phyloP scores from a whole-genome alignment of 352 stramenopile genomes.

The Plasmopara muralis region DNA sequence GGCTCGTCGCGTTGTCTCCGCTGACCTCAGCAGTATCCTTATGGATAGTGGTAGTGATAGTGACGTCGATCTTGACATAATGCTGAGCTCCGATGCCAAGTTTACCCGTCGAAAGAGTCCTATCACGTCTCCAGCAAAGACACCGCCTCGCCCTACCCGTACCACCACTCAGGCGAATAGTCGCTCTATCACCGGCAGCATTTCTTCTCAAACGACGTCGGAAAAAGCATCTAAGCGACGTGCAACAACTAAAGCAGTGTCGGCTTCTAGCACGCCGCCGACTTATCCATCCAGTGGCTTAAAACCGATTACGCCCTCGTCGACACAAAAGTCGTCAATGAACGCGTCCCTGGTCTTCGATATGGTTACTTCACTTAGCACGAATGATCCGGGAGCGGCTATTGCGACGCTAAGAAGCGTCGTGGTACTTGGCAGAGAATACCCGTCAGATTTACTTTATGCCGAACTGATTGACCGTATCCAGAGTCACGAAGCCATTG shows the following conservation, averaged over 20 bases:
- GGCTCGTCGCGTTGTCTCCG: slow-evolving; percentile 9
- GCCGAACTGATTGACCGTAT: slow-evolving; percentile 77
- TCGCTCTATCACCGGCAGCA: slow-evolving; percentile 17
- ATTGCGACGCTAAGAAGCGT: slow-evolving; percentile 72
- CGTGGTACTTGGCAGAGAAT: slow-evolving; percentile 80
- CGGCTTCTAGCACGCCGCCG: slow-evolving; percentile 13
- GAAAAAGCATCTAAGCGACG: slow-evolving; percentile 31
- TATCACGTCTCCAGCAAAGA: not conserved
- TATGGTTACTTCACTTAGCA: slow-evolving; percentile 79
- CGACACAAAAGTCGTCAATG: slow-evolving; percentile 58
- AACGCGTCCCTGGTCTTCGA: slow-evolving; percentile 77
- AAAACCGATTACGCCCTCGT: slow-evolving; percentile 63
- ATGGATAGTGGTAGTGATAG: slow-evolving; percentile 29
- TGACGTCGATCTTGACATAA: slow-evolving; percentile 27
- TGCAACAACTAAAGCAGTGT: slow-evolving; percentile 10
- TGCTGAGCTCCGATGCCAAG: slow-evolving; percentile 10
- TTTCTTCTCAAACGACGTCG: slow-evolving; percentile 11
- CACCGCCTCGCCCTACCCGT: slow-evolving; percentile 4
- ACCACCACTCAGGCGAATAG: slow-evolving; percentile 16
- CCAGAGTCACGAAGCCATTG: slow-evolving; percentile 57
- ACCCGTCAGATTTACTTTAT: slow-evolving; percentile 74
- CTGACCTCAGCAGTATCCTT: slow-evolving; percentile 15
- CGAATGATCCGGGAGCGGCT: slow-evolving; percentile 70
- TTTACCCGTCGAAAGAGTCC: slow-evolving; percentile 6
- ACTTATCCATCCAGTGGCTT: slow-evolving; percentile 12